These are phyloP conservation scores for Dioscorea cayenensis DNA, from an alignment of 116 monocot species.

Conservation along the genomic window DNA sequence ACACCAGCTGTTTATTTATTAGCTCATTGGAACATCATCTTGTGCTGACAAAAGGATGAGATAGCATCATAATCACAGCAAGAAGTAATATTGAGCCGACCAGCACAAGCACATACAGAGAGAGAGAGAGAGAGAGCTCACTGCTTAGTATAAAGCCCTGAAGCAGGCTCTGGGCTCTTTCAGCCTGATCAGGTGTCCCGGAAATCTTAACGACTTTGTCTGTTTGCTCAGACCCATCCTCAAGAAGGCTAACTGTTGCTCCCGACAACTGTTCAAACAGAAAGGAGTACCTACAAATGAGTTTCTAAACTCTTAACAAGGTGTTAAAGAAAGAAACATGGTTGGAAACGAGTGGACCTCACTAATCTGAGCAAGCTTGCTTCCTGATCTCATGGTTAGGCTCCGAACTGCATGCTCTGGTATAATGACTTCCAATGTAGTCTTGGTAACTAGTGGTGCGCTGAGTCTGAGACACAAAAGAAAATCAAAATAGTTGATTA, in stretches of 20 bases:
- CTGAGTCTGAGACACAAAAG: constrained; percentile 31
- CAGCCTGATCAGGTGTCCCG: constrained; percentile 88
- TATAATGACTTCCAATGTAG: constrained; percentile 76
- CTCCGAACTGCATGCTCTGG: constrained; percentile 74
- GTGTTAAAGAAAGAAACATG: background rate
- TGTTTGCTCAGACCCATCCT: constrained; percentile 52
- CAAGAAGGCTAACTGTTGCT: constrained; percentile 61
- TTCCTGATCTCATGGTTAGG: constrained; percentile 71
- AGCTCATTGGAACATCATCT: background rate
- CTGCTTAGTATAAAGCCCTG: constrained; percentile 97
- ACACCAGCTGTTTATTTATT: background rate
- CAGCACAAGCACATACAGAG: background rate
- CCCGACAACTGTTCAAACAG: constrained; percentile 77
- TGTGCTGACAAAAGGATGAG: background rate
- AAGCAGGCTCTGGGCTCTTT: constrained; percentile 87
- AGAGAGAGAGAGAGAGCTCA: constrained; percentile 24
- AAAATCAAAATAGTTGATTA: background rate
- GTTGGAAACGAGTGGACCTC: constrained; percentile 35
- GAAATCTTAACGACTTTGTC: constrained; percentile 82
- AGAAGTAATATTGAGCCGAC: background rate
- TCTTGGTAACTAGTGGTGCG: constrained; percentile 57
- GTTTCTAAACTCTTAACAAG: background rate
- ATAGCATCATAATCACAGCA: background rate
- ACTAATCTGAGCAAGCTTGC: constrained; percentile 87
- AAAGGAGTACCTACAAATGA: background rate